A percentile compares a stretch with the other conserved stretches of the same genome.
These are phyloP conservation scores for Fragilaria radians DNA, from an alignment of 108 stramenopile genomes.

Conservation along the genomic window DNA sequence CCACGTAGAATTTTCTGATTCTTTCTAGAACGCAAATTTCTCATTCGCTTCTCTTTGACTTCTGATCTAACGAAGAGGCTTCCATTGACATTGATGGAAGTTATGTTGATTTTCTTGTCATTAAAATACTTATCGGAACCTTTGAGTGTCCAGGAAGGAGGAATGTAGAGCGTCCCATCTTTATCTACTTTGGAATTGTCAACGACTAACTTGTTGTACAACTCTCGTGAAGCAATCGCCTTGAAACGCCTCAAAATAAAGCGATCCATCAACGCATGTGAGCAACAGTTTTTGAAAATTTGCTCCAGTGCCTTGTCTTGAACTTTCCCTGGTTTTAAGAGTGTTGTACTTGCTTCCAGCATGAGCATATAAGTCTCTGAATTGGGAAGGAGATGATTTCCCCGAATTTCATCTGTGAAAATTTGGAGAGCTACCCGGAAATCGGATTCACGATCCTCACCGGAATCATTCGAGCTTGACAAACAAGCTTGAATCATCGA, in stretches of 20 bases:
- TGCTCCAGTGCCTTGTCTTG: neutral
- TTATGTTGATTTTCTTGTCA: no score
- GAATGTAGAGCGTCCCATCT: neutral
- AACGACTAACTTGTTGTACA: neutral
- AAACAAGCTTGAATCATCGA: constrained; percentile 3
- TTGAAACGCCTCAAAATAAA: neutral
- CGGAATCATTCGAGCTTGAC: neutral
- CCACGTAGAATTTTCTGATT: no score
- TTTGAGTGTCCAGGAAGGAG: neutral
- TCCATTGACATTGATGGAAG: neutral
- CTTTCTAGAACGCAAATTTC: neutral
- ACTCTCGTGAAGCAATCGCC: neutral
- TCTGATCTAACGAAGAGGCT: neutral
- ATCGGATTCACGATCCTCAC: neutral
- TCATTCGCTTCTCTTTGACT: neutral
- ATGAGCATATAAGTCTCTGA: neutral
- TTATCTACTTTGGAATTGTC: neutral
- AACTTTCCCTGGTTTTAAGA: neutral
- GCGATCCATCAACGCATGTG: neutral
- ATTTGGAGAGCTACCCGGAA: neutral
- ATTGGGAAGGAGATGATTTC: neutral
- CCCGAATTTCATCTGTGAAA: neutral
- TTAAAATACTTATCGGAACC: no score
- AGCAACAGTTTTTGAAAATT: neutral
- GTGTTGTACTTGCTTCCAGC: neutral